phyloP scores from a whole-genome alignment of 2,329 filamentous ascomycete species.

The Ramichloridium luteum region DNA sequence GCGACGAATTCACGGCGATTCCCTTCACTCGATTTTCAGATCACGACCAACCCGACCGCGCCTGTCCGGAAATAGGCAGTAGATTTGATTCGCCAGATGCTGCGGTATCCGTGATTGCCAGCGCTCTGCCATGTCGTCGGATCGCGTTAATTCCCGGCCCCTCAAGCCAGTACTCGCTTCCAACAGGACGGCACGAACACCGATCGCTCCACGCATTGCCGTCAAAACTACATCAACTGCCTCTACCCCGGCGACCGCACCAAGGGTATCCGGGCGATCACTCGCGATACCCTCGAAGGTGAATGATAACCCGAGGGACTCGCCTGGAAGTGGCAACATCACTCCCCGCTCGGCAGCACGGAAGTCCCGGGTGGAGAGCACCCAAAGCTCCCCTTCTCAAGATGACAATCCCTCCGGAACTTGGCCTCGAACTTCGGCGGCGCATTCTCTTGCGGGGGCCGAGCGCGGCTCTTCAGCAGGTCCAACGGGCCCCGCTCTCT shows the following conservation, averaged over 20 bases:
- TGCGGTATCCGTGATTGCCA: neutral
- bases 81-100: constrained; percentile 6
- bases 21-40: no score
- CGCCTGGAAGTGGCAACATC: constrained; percentile 55
- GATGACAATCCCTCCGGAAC: constrained; percentile 12
- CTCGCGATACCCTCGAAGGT: neutral
- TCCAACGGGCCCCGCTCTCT: constrained; percentile 11
- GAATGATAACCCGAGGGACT: constrained; percentile 35
- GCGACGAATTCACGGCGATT: no score
- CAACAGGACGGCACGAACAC: constrained; percentile 31
- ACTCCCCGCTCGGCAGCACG: constrained; percentile 69
- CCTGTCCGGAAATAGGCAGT: no score
- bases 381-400: constrained; percentile 41
- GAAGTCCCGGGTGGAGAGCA: constrained; percentile 58
- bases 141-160: constrained; percentile 9
- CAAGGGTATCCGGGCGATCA: neutral
- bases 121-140: constrained; percentile 9
- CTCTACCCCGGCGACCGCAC: constrained; percentile 11
- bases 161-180: constrained; percentile 12
- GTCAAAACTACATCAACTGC: constrained; percentile 6
- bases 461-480: constrained; percentile 12
- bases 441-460: constrained; percentile 5
- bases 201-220: constrained; percentile 47
- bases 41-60: no score
- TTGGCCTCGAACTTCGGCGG: constrained; percentile 6